Evolutionary conservation across 2,329 filamentous ascomycete genomes (phyloP).

Genomic region (Akanthomyces muscarius): DNA sequence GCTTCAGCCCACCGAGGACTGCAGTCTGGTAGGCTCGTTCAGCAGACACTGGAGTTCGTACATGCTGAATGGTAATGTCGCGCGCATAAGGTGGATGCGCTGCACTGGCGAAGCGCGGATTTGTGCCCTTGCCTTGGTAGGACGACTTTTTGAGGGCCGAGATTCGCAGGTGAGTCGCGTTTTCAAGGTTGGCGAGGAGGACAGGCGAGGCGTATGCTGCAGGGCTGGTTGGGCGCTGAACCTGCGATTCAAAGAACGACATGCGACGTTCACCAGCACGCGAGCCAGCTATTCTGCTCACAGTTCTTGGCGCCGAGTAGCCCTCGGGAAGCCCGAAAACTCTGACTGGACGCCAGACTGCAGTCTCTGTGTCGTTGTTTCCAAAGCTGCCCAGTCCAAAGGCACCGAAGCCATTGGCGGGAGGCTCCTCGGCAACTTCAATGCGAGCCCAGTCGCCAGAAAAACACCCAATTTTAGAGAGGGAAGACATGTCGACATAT

Average conservation of each 20-base stretch:
- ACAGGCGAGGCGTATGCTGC: slow-evolving; percentile 78
- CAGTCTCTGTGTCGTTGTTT: slow-evolving; percentile 50
- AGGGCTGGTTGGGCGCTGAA: slow-evolving; percentile 55
- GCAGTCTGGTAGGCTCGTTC: slow-evolving; percentile 82
- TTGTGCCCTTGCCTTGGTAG: slow-evolving; percentile 48
- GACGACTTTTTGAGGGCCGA: slow-evolving; percentile 59
- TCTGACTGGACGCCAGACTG: slow-evolving; percentile 75
- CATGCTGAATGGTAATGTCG: slow-evolving; percentile 83
- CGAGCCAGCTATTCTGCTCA: slow-evolving; percentile 57
- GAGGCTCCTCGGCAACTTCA: slow-evolving; percentile 72
- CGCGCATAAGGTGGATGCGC: slow-evolving; percentile 56
- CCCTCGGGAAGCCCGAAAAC: slow-evolving; percentile 85
- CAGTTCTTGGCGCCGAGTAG: slow-evolving; percentile 53
- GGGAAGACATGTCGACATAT: slow-evolving; percentile 81
- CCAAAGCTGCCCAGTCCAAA: slow-evolving; percentile 65
- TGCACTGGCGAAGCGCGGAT: slow-evolving; percentile 52
- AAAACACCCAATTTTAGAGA: slow-evolving; percentile 91
- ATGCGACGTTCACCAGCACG: slow-evolving; percentile 48
- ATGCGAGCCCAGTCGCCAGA: slow-evolving; percentile 95
- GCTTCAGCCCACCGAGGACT: slow-evolving; percentile 80
- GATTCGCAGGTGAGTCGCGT: slow-evolving; percentile 73
- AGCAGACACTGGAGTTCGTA: slow-evolving; percentile 83
- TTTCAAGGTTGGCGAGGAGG: slow-evolving; percentile 78
- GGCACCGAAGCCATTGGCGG: slow-evolving; percentile 59
- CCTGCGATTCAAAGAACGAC: slow-evolving; percentile 66